These are phyloP conservation scores for Strombidium stylifer DNA, from an alignment of 73 alveolate genomes.

Conservation along the genomic window DNA sequence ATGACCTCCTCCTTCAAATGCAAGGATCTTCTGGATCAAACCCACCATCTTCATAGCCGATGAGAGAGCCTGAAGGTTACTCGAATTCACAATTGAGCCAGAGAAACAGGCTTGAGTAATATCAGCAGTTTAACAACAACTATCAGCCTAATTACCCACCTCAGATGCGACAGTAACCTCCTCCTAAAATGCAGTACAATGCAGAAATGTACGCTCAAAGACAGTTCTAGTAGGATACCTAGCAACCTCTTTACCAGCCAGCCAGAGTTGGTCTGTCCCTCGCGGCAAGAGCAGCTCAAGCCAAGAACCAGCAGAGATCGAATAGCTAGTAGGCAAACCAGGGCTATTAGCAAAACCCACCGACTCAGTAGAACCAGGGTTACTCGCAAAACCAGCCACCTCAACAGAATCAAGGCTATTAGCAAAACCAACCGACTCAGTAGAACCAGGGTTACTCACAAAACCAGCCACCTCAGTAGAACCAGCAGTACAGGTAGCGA, in stretches of 20 bases:
- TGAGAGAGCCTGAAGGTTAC: too few species aligned
- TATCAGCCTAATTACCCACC: conserved; percentile 6
- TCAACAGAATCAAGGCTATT: neutral
- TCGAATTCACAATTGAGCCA: neutral
- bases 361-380: neutral
- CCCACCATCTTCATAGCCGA: too few species aligned
- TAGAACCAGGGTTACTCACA: neutral
- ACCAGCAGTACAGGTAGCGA: neutral
- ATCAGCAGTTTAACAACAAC: conserved; percentile 2
- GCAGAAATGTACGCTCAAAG: neutral
- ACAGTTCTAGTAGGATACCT: neutral
- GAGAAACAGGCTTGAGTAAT: neutral
- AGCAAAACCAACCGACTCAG: neutral
- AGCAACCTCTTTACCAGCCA: conserved; percentile 3
- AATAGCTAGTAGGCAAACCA: neutral
- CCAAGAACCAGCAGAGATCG: conserved; percentile 7
- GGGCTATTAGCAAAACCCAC: neutral
- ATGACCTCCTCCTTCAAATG: neutral
- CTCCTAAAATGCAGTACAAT: neutral
- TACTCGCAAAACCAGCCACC: neutral
- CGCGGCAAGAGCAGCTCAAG: conserved; percentile 11
- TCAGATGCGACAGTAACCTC: conserved; percentile 1
- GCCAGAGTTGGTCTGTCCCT: neutral
- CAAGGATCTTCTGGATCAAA: neutral
- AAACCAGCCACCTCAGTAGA: neutral